Evolutionary conservation across 2,329 filamentous ascomycete genomes (phyloP).

Genomic region (Alternaria gansuensis): DNA sequence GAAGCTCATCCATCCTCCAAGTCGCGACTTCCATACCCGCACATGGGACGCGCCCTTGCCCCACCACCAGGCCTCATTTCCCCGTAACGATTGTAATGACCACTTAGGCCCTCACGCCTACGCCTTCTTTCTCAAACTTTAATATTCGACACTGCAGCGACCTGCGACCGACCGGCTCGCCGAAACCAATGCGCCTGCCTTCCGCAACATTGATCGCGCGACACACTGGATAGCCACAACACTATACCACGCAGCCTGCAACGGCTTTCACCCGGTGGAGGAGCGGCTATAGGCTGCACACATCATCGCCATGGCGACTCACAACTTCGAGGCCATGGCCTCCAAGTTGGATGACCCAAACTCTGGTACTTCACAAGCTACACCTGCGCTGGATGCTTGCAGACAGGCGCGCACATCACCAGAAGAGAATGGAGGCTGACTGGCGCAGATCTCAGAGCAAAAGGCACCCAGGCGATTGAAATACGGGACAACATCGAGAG

Average conservation of each 20-base stretch:
- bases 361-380: slow-evolving; percentile 40
- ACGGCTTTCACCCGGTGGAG: slow-evolving; percentile 24
- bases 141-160: slow-evolving; percentile 26
- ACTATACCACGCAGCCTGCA: slow-evolving; percentile 12
- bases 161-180: slow-evolving; percentile 20
- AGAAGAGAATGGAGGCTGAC: slow-evolving; percentile 28
- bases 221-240: slow-evolving; percentile 27
- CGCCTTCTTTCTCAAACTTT: slow-evolving; percentile 36
- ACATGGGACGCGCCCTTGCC: slow-evolving; percentile 43
- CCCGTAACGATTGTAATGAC: slow-evolving; percentile 46
- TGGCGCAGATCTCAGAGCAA: slow-evolving; percentile 76
- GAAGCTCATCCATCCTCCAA: slow-evolving; percentile 31
- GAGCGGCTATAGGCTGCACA: slow-evolving; percentile 40
- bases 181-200: slow-evolving; percentile 40
- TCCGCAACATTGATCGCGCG: slow-evolving; percentile 25
- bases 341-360: slow-evolving; percentile 57
- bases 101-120: slow-evolving; percentile 29
- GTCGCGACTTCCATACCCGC: slow-evolving; percentile 40
- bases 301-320: slow-evolving; percentile 47
- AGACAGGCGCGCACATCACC: slow-evolving; percentile 11
- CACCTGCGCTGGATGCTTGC: not conserved
- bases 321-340: slow-evolving; percentile 59
- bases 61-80: slow-evolving; percentile 36
- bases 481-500: slow-evolving; percentile 92
- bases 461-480: slow-evolving; percentile 82